Evolutionary conservation across 2,329 filamentous ascomycete species (phyloP).

Genomic region (Aureobasidium lini): DNA sequence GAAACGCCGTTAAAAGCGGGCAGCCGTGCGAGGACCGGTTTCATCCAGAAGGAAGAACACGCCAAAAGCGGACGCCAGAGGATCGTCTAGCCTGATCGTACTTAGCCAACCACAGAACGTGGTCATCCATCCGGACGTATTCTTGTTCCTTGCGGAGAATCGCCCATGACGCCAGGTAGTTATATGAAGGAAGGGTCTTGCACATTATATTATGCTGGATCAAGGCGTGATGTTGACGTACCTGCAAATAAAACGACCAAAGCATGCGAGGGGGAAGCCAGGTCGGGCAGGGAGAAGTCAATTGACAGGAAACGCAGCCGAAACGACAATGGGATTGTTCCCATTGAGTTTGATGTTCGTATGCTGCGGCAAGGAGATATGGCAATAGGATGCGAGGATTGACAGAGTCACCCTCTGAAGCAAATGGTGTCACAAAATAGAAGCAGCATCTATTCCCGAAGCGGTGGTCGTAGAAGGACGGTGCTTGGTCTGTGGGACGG

Average conservation of each 20-base stretch:
- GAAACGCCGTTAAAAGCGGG: conserved; percentile 11
- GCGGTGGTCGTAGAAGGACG: not conserved
- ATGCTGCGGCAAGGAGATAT: conserved; percentile 9
- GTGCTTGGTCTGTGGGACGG: conserved; percentile 12
- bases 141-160: conserved; percentile 13
- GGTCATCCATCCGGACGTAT: conserved; percentile 1
- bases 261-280: not conserved
- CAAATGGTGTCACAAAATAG: conserved; percentile 10
- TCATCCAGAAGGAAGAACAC: conserved; percentile 7
- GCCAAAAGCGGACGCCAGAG: conserved; percentile 14
- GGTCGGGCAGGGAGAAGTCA: not conserved
- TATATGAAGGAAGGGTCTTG: conserved; percentile 7
- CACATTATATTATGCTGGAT: conserved; percentile 1
- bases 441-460: conserved; percentile 9
- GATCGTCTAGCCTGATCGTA: conserved; percentile 13
- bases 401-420: conserved; percentile 7
- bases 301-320: not conserved
- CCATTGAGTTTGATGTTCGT: conserved; percentile 1
- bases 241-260: not conserved
- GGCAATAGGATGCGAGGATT: not conserved
- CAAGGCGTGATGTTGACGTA: conserved; percentile 8
- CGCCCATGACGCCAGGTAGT: conserved; percentile 10
- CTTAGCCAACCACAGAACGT: conserved; percentile 9
- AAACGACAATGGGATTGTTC: conserved; percentile 8
- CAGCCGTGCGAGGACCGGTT: conserved; percentile 12